These are phyloP conservation scores for Trichophyton verrucosum DNA, from an alignment of 2,329 filamentous ascomycete genomes.

Conservation along the genomic window DNA sequence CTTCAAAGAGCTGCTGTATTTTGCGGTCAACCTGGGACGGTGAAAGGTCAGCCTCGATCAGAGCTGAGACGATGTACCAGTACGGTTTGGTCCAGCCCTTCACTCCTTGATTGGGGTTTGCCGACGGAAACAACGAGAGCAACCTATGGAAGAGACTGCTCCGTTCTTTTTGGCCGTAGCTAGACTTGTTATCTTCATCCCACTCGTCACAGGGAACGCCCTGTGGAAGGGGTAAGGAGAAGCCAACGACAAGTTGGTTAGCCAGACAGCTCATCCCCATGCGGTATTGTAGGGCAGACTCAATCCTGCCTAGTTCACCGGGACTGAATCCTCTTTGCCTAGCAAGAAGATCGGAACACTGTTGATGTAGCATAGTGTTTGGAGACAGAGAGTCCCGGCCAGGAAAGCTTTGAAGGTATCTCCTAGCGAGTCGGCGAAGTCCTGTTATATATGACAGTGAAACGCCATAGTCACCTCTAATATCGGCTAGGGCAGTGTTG, in stretches of 20 bases:
- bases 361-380: neutral
- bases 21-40: neutral
- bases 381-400: conserved; percentile 2
- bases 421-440: neutral
- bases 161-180: neutral
- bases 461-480: too few species aligned
- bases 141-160: neutral
- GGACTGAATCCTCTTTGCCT: neutral
- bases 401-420: conserved; percentile 3
- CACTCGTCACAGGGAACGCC: neutral
- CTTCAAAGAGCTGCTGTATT: too few species aligned
- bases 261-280: neutral
- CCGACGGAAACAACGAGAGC: neutral
- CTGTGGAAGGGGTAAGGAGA: neutral
- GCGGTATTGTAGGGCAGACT: neutral
- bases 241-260: neutral
- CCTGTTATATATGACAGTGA: neutral
- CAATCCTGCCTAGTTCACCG: neutral
- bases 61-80: neutral
- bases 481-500: neutral
- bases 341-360: neutral
- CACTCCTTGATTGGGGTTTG: neutral
- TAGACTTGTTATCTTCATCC: neutral
- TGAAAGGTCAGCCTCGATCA: neutral
- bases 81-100: neutral